Evolutionary conservation across 2,329 filamentous ascomycete species (phyloP), one percentile per base, ranked within the genome.

Genomic region (Ceratocystis destructans): DNA sequence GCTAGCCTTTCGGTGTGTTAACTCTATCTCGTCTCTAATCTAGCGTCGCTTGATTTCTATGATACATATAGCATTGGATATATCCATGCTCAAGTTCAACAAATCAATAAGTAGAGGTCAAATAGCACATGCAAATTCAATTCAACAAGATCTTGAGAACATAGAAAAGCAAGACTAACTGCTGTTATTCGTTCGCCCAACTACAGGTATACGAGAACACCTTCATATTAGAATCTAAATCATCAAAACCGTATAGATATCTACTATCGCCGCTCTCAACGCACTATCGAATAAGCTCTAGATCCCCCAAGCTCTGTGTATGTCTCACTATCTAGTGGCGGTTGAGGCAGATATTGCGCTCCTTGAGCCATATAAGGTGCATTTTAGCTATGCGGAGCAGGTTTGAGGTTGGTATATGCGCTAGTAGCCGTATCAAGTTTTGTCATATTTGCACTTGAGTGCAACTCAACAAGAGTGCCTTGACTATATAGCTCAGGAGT

Each of bases 401-500:
- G 1, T 0, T 59, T 33, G 28, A 33, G 25, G 4, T 37, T 17
- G 5, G 28, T 3, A 33, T 33, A n/a, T 8, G 5, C 17, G 10
- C 25, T 5, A 8, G 25, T 22, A n/a, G 55, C n/a, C 5, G 25
- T 12, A 31, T 28, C 55, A 25, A 59, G 28, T 25, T 37, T 28
- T 10, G 55, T 10, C 28, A 59, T 33, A 8, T 59, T 59, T 1
- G 55, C 55, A 5, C 6, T n/a, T 2, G 55, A 59, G 20, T 10
- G 48, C 48, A 53, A 2, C 20, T 53, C 48, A 28, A 5, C 48
- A 15, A n/a, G 48, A 10, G 15, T 22, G 5, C 3, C 22, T 15
- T 82, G 64, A 81, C 79, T 4, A 89, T 31, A 63, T 33, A 63
- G 20, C 41, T 50, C 61, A 25, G 61, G 44, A 2, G 61, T 63